phyloP scores from a whole-genome alignment of 1,284 basidiomycete species.

The Testicularia cyperi region DNA sequence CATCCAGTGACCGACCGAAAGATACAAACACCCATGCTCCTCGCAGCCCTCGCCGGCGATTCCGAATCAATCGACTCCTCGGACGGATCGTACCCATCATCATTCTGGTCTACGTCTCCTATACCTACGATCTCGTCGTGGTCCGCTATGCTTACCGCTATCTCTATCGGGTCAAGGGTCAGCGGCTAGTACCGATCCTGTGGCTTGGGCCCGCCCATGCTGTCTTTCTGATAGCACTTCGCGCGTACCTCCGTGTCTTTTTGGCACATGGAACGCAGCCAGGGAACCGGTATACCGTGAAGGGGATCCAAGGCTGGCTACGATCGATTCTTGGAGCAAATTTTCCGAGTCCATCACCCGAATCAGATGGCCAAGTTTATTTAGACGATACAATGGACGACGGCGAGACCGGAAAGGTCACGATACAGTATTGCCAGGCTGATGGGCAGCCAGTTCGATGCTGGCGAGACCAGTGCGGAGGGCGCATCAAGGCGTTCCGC shows the following conservation, averaged over 20 bases:
- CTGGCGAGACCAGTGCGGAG: conserved; percentile 17
- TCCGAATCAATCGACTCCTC: conserved; percentile 24
- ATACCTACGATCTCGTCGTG: conserved; percentile 22
- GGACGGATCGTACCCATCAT: conserved; percentile 35
- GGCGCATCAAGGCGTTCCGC: conserved; percentile 10
- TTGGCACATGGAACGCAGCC: conserved; percentile 4
- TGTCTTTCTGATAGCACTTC: conserved; percentile 16
- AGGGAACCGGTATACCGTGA: not conserved
- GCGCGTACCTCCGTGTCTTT: conserved; percentile 21
- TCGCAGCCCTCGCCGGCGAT: not conserved
- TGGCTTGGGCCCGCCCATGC: conserved; percentile 17
- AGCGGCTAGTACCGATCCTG: not conserved
- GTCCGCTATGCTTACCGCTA: conserved; percentile 12
- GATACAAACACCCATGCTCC: not conserved
- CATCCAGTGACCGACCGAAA: not conserved
- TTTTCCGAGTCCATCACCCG: too few relatives aligned
- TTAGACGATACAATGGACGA: too few relatives aligned
- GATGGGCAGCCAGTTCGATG: conserved; percentile 19
- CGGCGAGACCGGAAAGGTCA: too few relatives aligned
- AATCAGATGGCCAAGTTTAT: too few relatives aligned
- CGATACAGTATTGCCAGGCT: conserved; percentile 6
- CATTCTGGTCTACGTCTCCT: conserved; percentile 22
- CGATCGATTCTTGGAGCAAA: conserved; percentile 2
- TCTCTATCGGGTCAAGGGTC: conserved; percentile 4
- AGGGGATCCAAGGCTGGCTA: conserved; percentile 1